Base-by-base conservation (phyloP, 495 filamentous ascomycete species). In the Parathielavia appendiculata region DNA sequence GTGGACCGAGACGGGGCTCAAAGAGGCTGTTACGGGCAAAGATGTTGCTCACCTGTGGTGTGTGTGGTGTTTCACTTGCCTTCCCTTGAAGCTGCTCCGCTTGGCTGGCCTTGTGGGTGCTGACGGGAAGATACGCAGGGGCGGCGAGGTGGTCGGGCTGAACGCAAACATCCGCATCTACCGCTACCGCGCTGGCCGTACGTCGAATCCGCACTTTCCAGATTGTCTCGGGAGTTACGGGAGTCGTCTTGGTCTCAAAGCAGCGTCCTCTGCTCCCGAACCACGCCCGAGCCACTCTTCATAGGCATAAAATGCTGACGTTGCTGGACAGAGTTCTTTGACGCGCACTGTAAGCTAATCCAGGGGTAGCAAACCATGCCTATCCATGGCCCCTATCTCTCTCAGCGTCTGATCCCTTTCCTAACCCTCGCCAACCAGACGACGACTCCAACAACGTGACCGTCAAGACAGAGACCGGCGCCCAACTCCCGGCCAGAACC, bases 301-400 rank as follows among this genome's bases (percentile, higher is more conserved):
- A n/a, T n/a, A n/a, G n/a, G n/a, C n/a, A n/a, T n/a, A n/a, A n/a
- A n/a, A n/a, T n/a, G n/a, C n/a, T n/a, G n/a, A n/a, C n/a, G n/a
- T n/a, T n/a, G n/a, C n/a, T n/a, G n/a, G n/a, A n/a, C n/a, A 0
- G 90, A 96, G 67, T 96, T 91, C 64, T 97, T 95, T 68, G 90
- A 86, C 63, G 84, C 87, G 56, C 91, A 96, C 71, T 93, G 88
- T 90, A 79, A 56, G 85, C 82, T 1, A 12, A 8, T 19, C 16
- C 1, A 43, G 14, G 16, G 14, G 3, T 17, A 38, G n/a, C n/a
- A n/a, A n/a, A n/a, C n/a, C n/a, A n/a, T n/a, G n/a, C 19, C 10
- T 6, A 1, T 19, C 35, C 49, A 2, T 14, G 5, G 5, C n/a
- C 16, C 1, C 32, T n/a, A 35, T 1, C 22, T 13, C 7, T 0